Evolutionary conservation across 73 alveolate genomes (phyloP), one percentile per base, ranked within the genome.

Genomic region (Loxodes magnus): DNA sequence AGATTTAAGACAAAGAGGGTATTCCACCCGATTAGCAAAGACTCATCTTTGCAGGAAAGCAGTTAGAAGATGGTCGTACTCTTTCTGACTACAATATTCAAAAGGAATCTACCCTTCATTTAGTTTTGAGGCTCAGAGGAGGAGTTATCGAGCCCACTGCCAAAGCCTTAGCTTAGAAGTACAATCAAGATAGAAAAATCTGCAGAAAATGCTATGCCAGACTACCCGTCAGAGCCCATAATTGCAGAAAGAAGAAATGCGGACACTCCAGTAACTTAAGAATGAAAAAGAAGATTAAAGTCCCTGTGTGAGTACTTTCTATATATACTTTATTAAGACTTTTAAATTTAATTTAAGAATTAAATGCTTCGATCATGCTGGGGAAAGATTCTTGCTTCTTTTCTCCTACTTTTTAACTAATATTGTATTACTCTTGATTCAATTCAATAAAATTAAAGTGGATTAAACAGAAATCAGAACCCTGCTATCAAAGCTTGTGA

Each of bases 161-260:
- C 16, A 66, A 62, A n/a, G 79, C 68, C 23, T 46, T 65, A 7
- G 79, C 79, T 42, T 43, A 56, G 38, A 54, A 51, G 44, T 65
- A 65, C 56, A 65, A 65, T 43, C 43, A 33, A 46, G 79, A 65
- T 27, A 65, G 55, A 42, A 65, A 54, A 43, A 57, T 65, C 38
- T 65, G 79, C 79, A 65, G 79, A 56, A 66, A 37, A 27, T 65
- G 79, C 51, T 65, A 65, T 56, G 79, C 79, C 29, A 56, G 69
- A 31, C 41, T 90, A 65, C 98, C 98, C 46, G 79, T 82, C 30
- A 79, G 73, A 58, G 96, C 98, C 35, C 76, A 68, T 74, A 90
- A 90, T 72, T 90, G 98, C 92, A 77, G 96, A 72, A 90, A 90
- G 82, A 80, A 88, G 74, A 90, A 83, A 89, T 86, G 96, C 76